phyloP scores from a whole-genome alignment of 31 red algal genomes.

The Endocladia muricata region DNA sequence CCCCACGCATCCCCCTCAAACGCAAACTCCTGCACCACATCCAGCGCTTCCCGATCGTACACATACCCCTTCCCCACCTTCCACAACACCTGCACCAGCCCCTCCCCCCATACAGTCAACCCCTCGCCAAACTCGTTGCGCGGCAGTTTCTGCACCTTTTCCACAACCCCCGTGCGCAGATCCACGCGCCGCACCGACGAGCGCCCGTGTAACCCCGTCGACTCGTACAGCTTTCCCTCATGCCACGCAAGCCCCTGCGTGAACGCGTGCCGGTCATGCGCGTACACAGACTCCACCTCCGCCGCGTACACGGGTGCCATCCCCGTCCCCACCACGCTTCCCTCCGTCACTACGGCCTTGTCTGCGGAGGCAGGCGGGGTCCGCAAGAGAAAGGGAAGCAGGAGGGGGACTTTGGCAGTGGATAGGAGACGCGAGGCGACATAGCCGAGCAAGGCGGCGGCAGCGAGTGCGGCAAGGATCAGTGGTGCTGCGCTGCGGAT shows the following conservation, averaged over 20 bases:
- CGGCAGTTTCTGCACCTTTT: conserved; percentile 5
- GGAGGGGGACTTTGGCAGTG: no score
- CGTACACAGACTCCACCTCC: conserved; percentile 20
- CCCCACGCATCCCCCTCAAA: conserved; percentile 75
- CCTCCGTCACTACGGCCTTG: no score
- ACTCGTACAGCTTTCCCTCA: conserved; percentile 39
- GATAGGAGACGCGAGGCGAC: background rate
- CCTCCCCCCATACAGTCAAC: conserved; percentile 14
- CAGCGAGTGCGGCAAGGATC: background rate
- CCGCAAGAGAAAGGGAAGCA: no score
- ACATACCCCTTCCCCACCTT: conserved; percentile 41
- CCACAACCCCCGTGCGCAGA: conserved; percentile 18
- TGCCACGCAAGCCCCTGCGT: conserved; percentile 59
- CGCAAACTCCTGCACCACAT: conserved; percentile 13
- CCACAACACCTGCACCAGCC: conserved; percentile 51
- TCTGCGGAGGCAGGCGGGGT: no score
- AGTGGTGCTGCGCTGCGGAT: background rate
- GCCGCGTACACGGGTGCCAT: conserved; percentile 39
- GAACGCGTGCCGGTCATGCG: conserved; percentile 54
- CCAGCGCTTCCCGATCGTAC: conserved; percentile 28
- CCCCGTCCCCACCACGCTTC: background rate
- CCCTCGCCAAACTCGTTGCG: conserved; percentile 67
- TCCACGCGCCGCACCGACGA: conserved; percentile 39
- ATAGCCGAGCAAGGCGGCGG: background rate
- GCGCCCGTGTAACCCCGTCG: conserved; percentile 44